Percentiles rank a stretch among this genome's conserved stretches.
These are phyloP conservation scores for Funneliformis mosseae DNA, from an alignment of 192 early-diverging fungal species.

Conservation along the genomic window DNA sequence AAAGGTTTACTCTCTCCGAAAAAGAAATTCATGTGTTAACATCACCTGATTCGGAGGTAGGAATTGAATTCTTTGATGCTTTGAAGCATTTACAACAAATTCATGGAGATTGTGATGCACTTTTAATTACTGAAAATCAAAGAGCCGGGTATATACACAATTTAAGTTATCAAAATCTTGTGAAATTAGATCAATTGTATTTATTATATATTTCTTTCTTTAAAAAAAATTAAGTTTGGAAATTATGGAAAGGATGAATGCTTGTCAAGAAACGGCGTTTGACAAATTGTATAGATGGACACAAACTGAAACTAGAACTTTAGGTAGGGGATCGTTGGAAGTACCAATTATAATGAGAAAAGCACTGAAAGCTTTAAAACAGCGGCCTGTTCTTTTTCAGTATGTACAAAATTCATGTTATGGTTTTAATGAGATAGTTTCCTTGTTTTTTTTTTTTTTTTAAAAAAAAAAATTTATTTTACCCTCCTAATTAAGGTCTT, in stretches of 20 bases:
- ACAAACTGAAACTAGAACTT: slow-evolving; percentile 63
- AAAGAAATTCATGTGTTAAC: slow-evolving; percentile 63
- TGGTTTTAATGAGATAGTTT: not conserved
- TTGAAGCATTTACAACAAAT: slow-evolving; percentile 69
- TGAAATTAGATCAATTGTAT: not conserved
- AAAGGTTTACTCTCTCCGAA: slow-evolving; percentile 71
- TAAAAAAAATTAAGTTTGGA: slow-evolving; percentile 51
- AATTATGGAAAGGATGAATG: slow-evolving; percentile 74
- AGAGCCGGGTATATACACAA: slow-evolving; percentile 62
- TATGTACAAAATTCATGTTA: slow-evolving; percentile 41
- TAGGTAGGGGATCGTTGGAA: slow-evolving; percentile 72
- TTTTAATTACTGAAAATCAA: slow-evolving; percentile 76
- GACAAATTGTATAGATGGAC: slow-evolving; percentile 79
- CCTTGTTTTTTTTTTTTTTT: no score
- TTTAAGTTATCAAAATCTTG: not conserved
- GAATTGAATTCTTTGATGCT: slow-evolving; percentile 69
- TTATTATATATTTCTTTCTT: not conserved
- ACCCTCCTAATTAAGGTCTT: slow-evolving; percentile 47
- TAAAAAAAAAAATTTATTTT: not conserved
- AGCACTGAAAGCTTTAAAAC: slow-evolving; percentile 67
- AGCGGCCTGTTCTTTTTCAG: slow-evolving; percentile 76
- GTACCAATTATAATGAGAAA: slow-evolving; percentile 61
- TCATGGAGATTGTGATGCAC: slow-evolving; percentile 68
- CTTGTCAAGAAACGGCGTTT: slow-evolving; percentile 73
- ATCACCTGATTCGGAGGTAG: slow-evolving; percentile 52